Conservation (phyloP, 2,329 filamentous ascomycete genomes). For the Beauveria rudraprayagi region DNA sequence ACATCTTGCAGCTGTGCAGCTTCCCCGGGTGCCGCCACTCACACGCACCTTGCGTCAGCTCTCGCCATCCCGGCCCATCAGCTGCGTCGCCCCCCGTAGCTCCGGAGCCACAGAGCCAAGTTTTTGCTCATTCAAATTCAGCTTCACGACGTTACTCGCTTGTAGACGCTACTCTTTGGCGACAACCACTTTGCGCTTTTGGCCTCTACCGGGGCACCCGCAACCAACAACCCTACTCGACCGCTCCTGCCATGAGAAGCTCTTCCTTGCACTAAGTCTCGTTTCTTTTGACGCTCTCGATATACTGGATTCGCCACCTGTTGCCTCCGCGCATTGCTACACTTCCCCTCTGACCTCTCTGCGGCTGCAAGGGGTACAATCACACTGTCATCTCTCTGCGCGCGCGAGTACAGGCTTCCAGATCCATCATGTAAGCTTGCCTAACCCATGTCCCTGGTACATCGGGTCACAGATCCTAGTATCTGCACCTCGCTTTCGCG, state of each 20-base stretch:
- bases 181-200: background rate
- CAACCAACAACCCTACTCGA: slow-evolving; percentile 5
- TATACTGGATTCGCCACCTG: background rate
- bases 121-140: background rate
- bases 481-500: background rate
- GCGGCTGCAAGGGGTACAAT: background rate
- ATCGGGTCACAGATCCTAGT: background rate
- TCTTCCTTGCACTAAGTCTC: background rate
- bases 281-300: background rate
- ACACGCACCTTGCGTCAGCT: slow-evolving; percentile 7
- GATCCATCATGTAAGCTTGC: slow-evolving; percentile 28
- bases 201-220: background rate
- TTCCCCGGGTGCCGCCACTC: slow-evolving; percentile 5
- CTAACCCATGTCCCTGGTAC: background rate
- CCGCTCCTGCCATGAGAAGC: slow-evolving; percentile 8
- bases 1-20: background rate
- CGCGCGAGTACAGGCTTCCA: slow-evolving; percentile 9
- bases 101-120: background rate
- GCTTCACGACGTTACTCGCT: background rate
- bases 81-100: background rate
- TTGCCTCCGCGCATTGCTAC: background rate
- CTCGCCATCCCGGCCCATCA: slow-evolving; percentile 1
- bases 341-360: background rate
- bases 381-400: background rate
- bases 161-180: background rate